Evolutionary conservation across 305 asterid species (phyloP), one percentile per base, ranked within the genome.

Genomic region (Fraxinus albicans): DNA sequence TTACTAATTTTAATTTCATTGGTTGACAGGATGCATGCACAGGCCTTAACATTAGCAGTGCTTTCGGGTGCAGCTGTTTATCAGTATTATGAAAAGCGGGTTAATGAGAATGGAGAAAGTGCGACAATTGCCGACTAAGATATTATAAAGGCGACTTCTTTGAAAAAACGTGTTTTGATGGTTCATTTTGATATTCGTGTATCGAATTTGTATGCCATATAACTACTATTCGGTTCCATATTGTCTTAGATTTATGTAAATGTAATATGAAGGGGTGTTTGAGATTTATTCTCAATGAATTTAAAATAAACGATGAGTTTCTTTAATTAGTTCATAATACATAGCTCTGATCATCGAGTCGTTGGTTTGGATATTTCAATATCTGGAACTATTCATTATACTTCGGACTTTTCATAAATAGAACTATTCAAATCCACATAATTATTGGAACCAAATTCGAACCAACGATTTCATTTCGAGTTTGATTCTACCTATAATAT

Each of bases 21-120:
- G 2, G 6, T 38, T 38, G 34, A 78, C 80, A 93, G 97, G 93
- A 91, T 94, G 94, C 97, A 94, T 78, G 98, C 98, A 25, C 98
- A 94, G 81, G 96, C 96, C 53, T 78, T 92, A 80, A 94, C 97
- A 1, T 86, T 94, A 77, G 95, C 93, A 2, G 94, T 92, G 83
- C 89, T 94, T 1, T 92, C 95, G 0, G 94, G 98, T 74, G 93
- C 94, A 77, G 95, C 97, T 10, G 89, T 83, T 21, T 92, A 91
- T 82, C 94, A 94, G 84, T 91, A 91, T 89, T 90, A 87, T 60
- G 93, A 94, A 69, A 88, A 89, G 34, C 93, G 90, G 79, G 83
- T 38, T 47, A 38, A 82, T 31, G 76, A 70, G 40, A 19, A 31
- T 0, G 10, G 40, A n/a, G 34, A 80, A 82, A 84, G 78, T 0